phyloP scores from a whole-genome alignment of 202 grass and related monocot species.

The Panicum hallii region DNA sequence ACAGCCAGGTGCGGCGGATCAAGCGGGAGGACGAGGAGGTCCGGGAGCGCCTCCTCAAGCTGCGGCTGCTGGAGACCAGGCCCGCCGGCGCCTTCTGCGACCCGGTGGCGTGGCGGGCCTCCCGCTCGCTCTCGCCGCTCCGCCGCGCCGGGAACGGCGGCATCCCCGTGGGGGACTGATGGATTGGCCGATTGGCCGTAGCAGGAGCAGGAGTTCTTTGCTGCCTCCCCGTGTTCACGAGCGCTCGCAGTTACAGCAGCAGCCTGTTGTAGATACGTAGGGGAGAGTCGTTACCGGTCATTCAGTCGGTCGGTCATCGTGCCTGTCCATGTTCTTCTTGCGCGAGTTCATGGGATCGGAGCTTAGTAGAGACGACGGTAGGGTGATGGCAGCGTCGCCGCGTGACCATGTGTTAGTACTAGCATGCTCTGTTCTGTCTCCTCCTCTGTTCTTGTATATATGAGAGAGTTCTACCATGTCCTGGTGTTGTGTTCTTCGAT shows the following conservation, averaged over 20 bases:
- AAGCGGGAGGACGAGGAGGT: slow-evolving; percentile 85
- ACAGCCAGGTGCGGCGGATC: slow-evolving; percentile 86
- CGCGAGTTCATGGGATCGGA: slow-evolving; percentile 27
- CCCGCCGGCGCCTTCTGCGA: slow-evolving; percentile 1
- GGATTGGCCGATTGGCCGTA: background rate
- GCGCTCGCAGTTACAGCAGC: background rate
- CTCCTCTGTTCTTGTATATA: slow-evolving; percentile 36
- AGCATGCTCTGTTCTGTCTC: background rate
- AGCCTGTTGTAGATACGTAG: slow-evolving; percentile 14
- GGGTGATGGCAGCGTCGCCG: background rate
- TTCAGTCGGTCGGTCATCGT: background rate
- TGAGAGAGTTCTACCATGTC: background rate
- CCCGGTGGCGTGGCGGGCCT: slow-evolving; percentile 32
- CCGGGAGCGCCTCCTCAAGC: slow-evolving; percentile 51
- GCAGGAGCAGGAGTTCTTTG: background rate
- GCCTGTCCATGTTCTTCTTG: slow-evolving; percentile 49
- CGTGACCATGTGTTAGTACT: background rate
- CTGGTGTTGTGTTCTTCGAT: background rate
- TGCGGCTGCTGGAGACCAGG: slow-evolving; percentile 55
- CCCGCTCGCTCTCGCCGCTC: slow-evolving; percentile 67
- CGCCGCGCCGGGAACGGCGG: slow-evolving; percentile 48
- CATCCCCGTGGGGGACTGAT: slow-evolving; percentile 35
- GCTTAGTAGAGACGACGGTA: slow-evolving; percentile 19
- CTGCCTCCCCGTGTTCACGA: no score
- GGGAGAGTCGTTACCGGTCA: background rate